A percentile compares a stretch with the other conserved stretches of the same genome.
Conservation (phyloP, 805 yeast genomes). For the Wickerhamiella kazuoi region DNA sequence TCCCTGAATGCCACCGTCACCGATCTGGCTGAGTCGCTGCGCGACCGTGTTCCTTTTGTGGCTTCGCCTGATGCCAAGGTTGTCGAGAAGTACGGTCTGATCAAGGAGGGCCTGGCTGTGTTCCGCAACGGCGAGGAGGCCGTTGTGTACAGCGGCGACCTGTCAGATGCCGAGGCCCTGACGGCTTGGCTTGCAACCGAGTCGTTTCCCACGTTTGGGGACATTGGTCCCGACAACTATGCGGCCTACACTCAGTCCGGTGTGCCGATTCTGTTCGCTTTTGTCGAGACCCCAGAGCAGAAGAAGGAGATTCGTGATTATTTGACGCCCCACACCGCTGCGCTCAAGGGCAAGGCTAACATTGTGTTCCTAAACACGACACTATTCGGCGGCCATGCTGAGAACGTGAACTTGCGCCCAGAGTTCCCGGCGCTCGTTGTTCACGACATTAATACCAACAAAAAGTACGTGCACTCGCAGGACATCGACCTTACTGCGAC, state of each 20-base stretch:
- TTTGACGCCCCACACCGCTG: constrained; percentile 49
- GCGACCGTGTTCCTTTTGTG: constrained; percentile 49
- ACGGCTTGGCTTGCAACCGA: constrained; percentile 38
- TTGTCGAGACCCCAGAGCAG: constrained; percentile 55
- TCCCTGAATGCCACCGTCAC: constrained; percentile 40
- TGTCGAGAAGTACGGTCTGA: constrained; percentile 23
- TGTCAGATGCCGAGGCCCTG: constrained; percentile 23
- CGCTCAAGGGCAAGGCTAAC: constrained; percentile 61
- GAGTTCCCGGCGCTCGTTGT: constrained; percentile 81
- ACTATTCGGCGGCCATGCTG: constrained; percentile 71
- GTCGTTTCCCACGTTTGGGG: constrained; percentile 71
- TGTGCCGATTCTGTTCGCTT: constrained; percentile 74
- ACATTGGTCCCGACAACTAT: constrained; percentile 67
- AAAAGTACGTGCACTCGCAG: constrained; percentile 67
- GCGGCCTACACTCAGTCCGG: constrained; percentile 51
- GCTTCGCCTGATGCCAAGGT: constrained; percentile 26
- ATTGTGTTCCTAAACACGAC: constrained; percentile 79
- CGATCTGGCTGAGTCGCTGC: constrained; percentile 41
- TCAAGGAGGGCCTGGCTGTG: constrained; percentile 34
- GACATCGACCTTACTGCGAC: constrained; percentile 30
- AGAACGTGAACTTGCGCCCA: constrained; percentile 57
- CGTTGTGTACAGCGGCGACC: constrained; percentile 19
- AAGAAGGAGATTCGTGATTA: constrained; percentile 35
- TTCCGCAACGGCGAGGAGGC: constrained; percentile 18
- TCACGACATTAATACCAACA: constrained; percentile 50